Base-by-base conservation (phyloP, 2,329 filamentous ascomycete genomes). In the Botrytis squamosa region DNA sequence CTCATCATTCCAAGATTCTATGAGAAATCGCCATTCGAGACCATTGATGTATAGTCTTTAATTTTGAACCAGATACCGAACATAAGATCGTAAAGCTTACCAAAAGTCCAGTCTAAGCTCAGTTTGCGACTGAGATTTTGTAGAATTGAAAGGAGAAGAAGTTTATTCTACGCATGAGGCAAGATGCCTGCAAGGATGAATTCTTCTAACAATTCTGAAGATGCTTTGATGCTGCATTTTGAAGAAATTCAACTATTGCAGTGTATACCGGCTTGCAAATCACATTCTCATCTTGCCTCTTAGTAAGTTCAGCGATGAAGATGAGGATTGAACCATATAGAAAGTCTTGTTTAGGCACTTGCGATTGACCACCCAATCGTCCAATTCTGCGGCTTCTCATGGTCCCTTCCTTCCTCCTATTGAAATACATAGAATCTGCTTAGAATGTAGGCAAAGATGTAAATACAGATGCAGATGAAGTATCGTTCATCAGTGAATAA, bases 391-490 rank as follows among this genome's bases (percentile, higher is more conserved):
- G 14, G 14, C 25, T 29, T 8, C 52, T 29, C 52, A 55, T 55
- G n/a, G 25, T 14, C 6, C 52, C 12, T 55, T n/a, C 52, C 25
- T 29, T n/a, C 14, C n/a, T 29, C 14, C 14, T 16, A 8, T 29
- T 29, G 52, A 0, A 55, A 18, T 29, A 1, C 4, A 6, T 29
- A 7, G 0, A n/a, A 14, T 1, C 0, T 29, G 1, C 5, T 55
- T 3, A 25, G 25, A 29, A 8, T 18, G 4, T 29, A 18, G 2
- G 14, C n/a, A 55, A 29, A n/a, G 14, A 18, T 18, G 5, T 2
- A n/a, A n/a, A n/a, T n/a, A 14, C 49, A 55, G 1, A 18, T 18
- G 5, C 4, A n/a, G 16, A n/a, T n/a, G 7, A 25, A 55, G 1
- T 18, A 2, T 14, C 14, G 6, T 55, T 29, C 5, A 55, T 29